Base-by-base conservation (phyloP, 202 grass and related monocot species). In the Panicum virgatum region DNA sequence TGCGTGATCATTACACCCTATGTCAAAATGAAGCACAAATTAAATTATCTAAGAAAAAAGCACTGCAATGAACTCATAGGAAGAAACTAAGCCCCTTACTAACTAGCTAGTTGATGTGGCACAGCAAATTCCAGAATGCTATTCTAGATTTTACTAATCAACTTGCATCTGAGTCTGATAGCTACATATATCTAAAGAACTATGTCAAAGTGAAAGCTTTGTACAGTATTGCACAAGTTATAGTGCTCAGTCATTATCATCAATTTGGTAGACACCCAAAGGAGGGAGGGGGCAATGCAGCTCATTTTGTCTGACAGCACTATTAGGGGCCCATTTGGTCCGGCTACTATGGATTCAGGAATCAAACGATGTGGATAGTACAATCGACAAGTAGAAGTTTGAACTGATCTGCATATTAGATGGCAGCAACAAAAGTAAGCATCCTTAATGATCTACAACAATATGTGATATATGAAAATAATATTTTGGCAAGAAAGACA, bases 1-100 rank as follows among this genome's bases (percentile, higher is more conserved):
- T 97, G 94, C 27, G 89, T 86, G 75, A 97, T 97, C 91, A 97
- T 97, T 18, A 97, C 94, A 76, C 94, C 94, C 91, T 97, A 66
- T 61, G 58, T 46, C 18, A 82, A 77, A 79, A 80, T 15, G 34
- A 52, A 69, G 51, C 34, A 64, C 25, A 26, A 63, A 78, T 12
- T 78, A 23, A 72, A 78, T 78, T 74, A 44, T 16, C 43, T 13
- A 40, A 72, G n/a, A 73, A 9, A 73, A 8, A 66, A 37, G 18
- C 51, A 66, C 11, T 78, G 30, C 15, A 36, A 59, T 74, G 47
- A 48, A 66, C 34, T 30, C 60, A 74, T 40, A 75, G 29, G 47
- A 71, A 80, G 14, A 70, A 32, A 83, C 5, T 3, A 54, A 57
- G 38, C 38, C 25, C 47, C 61, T 58, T 30, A 5, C n/a, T n/a